Conservation (phyloP, 495 filamentous ascomycete genomes). For the Tetracladium setigerum region DNA sequence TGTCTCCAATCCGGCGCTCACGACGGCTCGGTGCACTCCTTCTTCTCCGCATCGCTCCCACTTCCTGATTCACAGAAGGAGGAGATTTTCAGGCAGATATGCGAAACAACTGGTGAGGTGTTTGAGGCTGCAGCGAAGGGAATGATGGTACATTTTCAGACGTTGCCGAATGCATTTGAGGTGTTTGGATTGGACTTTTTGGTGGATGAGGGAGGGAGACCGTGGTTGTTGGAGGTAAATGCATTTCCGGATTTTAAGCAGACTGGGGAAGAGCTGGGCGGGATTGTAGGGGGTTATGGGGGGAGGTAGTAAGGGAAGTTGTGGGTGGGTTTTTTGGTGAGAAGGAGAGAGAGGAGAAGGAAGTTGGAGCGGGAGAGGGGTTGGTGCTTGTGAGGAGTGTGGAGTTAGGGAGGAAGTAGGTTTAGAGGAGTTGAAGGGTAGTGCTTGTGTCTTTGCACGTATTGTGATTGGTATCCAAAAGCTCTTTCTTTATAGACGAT, state of each 20-base stretch:
- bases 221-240: slow-evolving; percentile 88
- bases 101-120: slow-evolving; percentile 57
- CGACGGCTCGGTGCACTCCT: slow-evolving; percentile 54
- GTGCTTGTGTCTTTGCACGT: neutral
- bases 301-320: slow-evolving; percentile 58
- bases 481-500: too few relatives aligned
- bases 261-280: slow-evolving; percentile 67
- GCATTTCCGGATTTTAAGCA: slow-evolving; percentile 93
- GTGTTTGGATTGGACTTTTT: slow-evolving; percentile 88
- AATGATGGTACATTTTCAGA: slow-evolving; percentile 88
- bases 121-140: slow-evolving; percentile 78
- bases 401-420: slow-evolving; percentile 48
- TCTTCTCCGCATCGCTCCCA: slow-evolving; percentile 52
- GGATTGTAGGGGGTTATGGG: slow-evolving; percentile 70
- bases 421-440: neutral
- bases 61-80: slow-evolving; percentile 33
- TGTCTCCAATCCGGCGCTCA: slow-evolving; percentile 68
- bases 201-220: slow-evolving; percentile 54
- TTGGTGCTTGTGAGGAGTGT: slow-evolving; percentile 37
- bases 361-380: slow-evolving; percentile 16
- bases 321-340: slow-evolving; percentile 55
- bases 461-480: neutral
- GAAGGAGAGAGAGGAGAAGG: slow-evolving; percentile 5
- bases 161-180: slow-evolving; percentile 81
- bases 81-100: slow-evolving; percentile 66